These are phyloP conservation scores for Colletotrichum lupini DNA, from an alignment of 2,329 filamentous ascomycete species.

Conservation along the genomic window DNA sequence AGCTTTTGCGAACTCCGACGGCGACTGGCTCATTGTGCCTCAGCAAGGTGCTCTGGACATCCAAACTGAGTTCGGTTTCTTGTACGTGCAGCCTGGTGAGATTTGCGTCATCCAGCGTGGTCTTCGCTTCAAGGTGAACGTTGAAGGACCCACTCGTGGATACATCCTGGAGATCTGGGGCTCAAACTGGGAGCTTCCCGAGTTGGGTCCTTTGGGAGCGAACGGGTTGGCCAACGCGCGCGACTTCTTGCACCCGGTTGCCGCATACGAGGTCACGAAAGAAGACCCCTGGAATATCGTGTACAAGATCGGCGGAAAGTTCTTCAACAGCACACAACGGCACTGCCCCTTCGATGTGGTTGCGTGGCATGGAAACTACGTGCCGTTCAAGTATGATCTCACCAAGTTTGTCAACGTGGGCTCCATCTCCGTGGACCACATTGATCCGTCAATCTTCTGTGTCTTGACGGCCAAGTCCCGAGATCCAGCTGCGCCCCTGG, in stretches of 20 bases:
- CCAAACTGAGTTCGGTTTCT: slow-evolving; percentile 73
- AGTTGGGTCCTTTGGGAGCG: slow-evolving; percentile 73
- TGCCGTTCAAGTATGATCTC: slow-evolving; percentile 67
- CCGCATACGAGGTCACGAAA: slow-evolving; percentile 65
- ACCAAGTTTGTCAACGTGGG: slow-evolving; percentile 69
- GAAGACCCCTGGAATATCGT: slow-evolving; percentile 66
- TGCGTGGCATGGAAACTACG: slow-evolving; percentile 78
- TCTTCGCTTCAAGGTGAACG: slow-evolving; percentile 61
- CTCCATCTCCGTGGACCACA: slow-evolving; percentile 70
- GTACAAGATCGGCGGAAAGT: slow-evolving; percentile 70
- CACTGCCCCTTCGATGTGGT: slow-evolving; percentile 79
- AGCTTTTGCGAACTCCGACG: slow-evolving; percentile 69
- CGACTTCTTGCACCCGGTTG: slow-evolving; percentile 73
- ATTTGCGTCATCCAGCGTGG: slow-evolving; percentile 74
- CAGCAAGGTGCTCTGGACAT: slow-evolving; percentile 75
- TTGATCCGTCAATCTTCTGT: slow-evolving; percentile 74
- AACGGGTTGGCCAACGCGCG: slow-evolving; percentile 73
- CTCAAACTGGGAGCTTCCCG: slow-evolving; percentile 72
- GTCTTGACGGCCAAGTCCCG: slow-evolving; percentile 70
- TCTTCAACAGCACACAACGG: slow-evolving; percentile 69
- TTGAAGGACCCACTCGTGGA: slow-evolving; percentile 70
- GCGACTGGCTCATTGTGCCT: slow-evolving; percentile 73
- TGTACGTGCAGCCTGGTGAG: slow-evolving; percentile 75
- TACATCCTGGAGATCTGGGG: slow-evolving; percentile 77
- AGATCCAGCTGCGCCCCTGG: slow-evolving; percentile 63